Conservation (phyloP, 805 yeast species). For the Metschnikowia santaceciliae region DNA sequence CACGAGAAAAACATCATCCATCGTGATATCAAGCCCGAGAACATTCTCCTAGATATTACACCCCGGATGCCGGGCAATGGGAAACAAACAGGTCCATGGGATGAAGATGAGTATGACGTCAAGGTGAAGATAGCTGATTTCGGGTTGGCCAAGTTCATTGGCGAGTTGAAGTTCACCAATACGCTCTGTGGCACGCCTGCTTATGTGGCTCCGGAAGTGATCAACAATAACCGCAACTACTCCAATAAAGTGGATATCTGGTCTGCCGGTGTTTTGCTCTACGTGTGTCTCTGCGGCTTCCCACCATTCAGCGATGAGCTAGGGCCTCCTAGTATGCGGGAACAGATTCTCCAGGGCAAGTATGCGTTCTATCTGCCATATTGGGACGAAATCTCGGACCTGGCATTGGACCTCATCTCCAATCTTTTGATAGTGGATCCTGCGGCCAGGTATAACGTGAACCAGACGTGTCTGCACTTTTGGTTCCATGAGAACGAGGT, state of each 20-base stretch:
- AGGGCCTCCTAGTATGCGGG: conserved; percentile 75
- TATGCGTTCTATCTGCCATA: conserved; percentile 76
- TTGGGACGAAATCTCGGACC: conserved; percentile 69
- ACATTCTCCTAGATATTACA: conserved; percentile 46
- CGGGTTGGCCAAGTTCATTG: conserved; percentile 68
- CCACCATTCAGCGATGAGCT: conserved; percentile 83
- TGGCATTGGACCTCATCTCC: conserved; percentile 62
- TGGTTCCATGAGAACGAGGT: conserved; percentile 37
- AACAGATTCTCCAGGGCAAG: conserved; percentile 63
- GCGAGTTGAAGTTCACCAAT: conserved; percentile 68
- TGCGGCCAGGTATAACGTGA: conserved; percentile 37
- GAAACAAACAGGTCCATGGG: conserved; percentile 52
- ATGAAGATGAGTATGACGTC: conserved; percentile 54
- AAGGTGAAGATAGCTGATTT: conserved; percentile 78
- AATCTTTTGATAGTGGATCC: conserved; percentile 55
- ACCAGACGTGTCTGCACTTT: conserved; percentile 36
- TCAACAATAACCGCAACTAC: conserved; percentile 53
- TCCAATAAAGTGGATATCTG: conserved; percentile 74
- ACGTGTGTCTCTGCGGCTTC: conserved; percentile 78
- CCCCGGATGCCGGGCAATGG: conserved; percentile 31
- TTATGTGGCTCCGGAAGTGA: conserved; percentile 80
- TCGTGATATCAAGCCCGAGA: conserved; percentile 45
- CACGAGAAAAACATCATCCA: conserved; percentile 41
- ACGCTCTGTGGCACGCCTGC: conserved; percentile 87
- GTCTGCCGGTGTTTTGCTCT: conserved; percentile 76